Evolutionary conservation across 345 rosid species (phyloP).

Genomic region (Laguncularia racemosa): DNA sequence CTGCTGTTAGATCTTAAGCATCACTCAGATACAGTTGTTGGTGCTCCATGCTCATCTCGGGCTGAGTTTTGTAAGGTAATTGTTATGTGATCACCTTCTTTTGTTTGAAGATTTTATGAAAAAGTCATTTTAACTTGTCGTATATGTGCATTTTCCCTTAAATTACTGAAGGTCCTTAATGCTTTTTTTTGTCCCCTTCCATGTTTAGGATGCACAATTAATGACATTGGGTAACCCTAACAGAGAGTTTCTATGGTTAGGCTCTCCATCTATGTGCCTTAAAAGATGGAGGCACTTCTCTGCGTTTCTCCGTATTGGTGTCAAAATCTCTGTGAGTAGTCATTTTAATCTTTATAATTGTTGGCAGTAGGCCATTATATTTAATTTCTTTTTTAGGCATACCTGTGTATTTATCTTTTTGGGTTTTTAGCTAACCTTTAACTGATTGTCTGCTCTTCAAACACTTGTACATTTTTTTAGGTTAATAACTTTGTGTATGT

Average conservation of each 20-base stretch:
- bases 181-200: neutral
- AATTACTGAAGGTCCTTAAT: neutral
- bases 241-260: slow-evolving; percentile 48
- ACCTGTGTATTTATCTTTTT: neutral
- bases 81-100: no score
- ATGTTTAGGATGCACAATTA: slow-evolving; percentile 21
- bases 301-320: slow-evolving; percentile 54
- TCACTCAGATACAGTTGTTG: no score
- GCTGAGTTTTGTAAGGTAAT: no score
- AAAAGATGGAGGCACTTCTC: slow-evolving; percentile 53
- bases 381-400: neutral
- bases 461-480: slow-evolving; percentile 21
- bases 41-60: no score
- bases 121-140: no score
- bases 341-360: neutral
- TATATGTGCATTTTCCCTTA: neutral
- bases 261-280: slow-evolving; percentile 52
- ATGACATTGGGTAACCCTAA: slow-evolving; percentile 18
- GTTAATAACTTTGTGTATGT: slow-evolving; percentile 67
- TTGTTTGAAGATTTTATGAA: no score
- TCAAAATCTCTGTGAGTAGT: slow-evolving; percentile 60
- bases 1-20: no score
- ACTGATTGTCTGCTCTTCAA: neutral
- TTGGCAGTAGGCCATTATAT: neutral
- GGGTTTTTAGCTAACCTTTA: neutral